These are phyloP conservation scores for Periconia digitata DNA, from an alignment of 2,329 filamentous ascomycete genomes.

Conservation along the genomic window DNA sequence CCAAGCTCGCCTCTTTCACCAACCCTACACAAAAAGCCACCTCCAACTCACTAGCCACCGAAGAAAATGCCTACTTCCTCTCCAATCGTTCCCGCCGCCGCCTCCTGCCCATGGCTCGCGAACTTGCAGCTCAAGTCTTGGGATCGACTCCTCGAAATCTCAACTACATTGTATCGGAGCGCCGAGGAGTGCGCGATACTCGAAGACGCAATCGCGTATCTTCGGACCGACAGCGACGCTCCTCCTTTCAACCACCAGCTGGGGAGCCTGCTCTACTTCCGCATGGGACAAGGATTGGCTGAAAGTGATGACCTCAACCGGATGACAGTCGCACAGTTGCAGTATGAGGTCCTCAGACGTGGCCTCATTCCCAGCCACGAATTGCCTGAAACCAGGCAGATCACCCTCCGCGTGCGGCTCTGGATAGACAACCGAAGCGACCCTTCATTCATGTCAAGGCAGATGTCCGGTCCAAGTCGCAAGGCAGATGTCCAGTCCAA, in stretches of 20 bases:
- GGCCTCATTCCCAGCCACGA: neutral
- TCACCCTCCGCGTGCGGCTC: no score
- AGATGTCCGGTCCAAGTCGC: no score
- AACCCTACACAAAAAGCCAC: neutral
- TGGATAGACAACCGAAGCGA: no score
- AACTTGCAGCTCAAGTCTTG: neutral
- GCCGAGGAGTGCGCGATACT: neutral
- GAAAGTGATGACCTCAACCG: neutral
- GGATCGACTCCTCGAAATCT: neutral
- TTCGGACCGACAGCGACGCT: neutral
- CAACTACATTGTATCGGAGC: neutral
- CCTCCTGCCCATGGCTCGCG: neutral
- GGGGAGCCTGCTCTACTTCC: slow-evolving; percentile 5
- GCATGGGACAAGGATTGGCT: neutral
- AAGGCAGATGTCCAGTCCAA: no score
- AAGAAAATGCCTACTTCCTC: slow-evolving; percentile 3
- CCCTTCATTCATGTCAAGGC: no score
- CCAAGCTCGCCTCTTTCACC: no score
- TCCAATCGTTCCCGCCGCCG: neutral
- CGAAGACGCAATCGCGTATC: neutral
- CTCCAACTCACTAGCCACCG: no score
- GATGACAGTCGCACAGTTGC: slow-evolving; percentile 1
- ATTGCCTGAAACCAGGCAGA: neutral
- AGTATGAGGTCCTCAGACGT: slow-evolving; percentile 1
- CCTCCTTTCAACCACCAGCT: neutral